Base-by-base conservation (phyloP, 805 yeast species). In the Starmerella etchellsii region DNA sequence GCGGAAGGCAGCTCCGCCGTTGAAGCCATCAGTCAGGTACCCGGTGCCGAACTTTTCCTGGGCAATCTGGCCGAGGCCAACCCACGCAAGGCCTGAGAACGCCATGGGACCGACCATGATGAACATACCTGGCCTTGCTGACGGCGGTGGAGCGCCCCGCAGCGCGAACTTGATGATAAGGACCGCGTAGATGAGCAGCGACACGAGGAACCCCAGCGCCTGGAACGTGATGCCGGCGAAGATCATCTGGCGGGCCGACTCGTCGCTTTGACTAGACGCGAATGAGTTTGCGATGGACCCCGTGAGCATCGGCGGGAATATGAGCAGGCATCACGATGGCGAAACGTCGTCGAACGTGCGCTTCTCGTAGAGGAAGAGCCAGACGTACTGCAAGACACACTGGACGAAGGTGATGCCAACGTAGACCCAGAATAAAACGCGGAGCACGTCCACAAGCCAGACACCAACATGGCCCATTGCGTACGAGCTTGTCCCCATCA, bases 31-130 rank as follows among this genome's bases (percentile, higher is more conserved):
- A 15, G 40, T 15, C 4, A 37, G 11, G 24, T 29, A 37, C 4
- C 14, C 11, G 3, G 4, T 11, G 3, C 27, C 27, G 22, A 30
- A 29, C 4, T 16, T 25, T 4, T 18, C 8, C 18, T 28, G 15
- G 14, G 40, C 40, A 6, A 5, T 25, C 15, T 30, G 7, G 10
- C 40, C 40, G 20, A 37, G 29, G 8, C 29, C 34, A 6, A 37
- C 7, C 14, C 28, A 5, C 7, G 31, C 26, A n/a, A 37, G 30
- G 3, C 40, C 40, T 7, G 40, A 29, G 35, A 30, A 37, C 13
- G 40, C 40, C 25, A 37, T 4, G 4, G 40, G 40, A 14, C 40
- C 40, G 18, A 37, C 40, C 40, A 37, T 37, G 18, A 37, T 37
- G 34, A 37, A 37, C 27, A 37, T 4, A 3, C 34, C 34, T 6